These are phyloP conservation scores for Clathrus columnatus DNA, from an alignment of 768 basidiomycete genomes.

Conservation along the genomic window DNA sequence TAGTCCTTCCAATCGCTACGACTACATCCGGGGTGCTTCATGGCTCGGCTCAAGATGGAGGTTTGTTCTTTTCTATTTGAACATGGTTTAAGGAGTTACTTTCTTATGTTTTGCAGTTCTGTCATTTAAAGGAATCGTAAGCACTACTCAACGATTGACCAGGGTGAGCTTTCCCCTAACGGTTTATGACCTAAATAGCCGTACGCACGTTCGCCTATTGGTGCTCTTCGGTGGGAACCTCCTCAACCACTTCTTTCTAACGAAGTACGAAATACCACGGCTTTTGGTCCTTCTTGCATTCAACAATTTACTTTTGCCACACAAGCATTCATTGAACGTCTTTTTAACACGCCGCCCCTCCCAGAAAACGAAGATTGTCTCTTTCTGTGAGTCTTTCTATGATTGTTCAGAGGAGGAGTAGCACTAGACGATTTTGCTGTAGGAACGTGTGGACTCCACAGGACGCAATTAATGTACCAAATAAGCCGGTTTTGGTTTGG, in stretches of 20 bases:
- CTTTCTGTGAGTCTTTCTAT: conserved; percentile 5
- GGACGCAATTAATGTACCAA: background rate
- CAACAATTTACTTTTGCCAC: conserved; percentile 5
- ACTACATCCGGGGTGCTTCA: conserved; percentile 6
- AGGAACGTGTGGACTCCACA: conserved; percentile 6
- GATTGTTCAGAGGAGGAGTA: background rate
- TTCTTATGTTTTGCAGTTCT: background rate
- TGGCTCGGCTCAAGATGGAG: conserved; percentile 1
- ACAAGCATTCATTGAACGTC: background rate
- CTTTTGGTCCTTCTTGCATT: conserved; percentile 1
- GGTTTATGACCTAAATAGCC: background rate
- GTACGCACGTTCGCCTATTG: conserved; percentile 3
- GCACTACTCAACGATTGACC: background rate
- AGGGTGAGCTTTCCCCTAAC: background rate
- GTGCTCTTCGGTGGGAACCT: conserved; percentile 8
- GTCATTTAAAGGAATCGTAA: conserved; percentile 9
- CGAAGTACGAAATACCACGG: background rate
- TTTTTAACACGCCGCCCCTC: conserved; percentile 8
- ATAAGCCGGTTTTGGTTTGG: conserved; percentile 1
- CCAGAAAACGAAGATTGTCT: conserved; percentile 10
- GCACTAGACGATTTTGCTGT: background rate
- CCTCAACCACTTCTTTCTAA: background rate
- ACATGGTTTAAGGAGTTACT: background rate
- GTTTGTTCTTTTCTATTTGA: background rate
- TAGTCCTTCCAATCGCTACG: background rate